A percentile compares a stretch with the other conserved stretches of the same genome.
phyloP scores from a whole-genome alignment of 148 eudicot genomes.

The Diospyros lotus region DNA sequence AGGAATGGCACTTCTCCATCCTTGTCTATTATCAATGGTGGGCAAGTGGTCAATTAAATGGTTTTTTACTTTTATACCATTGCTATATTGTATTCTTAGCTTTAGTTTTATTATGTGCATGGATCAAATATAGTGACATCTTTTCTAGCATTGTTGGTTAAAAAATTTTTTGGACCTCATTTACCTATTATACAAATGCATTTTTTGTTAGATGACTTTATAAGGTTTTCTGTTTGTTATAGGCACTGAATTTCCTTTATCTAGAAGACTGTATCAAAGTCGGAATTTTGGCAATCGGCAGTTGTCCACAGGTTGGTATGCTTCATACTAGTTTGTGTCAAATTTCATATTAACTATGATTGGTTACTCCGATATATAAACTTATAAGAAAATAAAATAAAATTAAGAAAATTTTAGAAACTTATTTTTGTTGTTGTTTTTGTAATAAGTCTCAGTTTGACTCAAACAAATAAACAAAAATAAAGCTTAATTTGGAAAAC shows the following conservation, averaged over 20 bases:
- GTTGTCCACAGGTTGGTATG: slow-evolving; percentile 34
- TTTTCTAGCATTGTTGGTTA: not conserved
- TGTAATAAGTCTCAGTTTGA: too few species aligned
- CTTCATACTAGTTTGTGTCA: slow-evolving; percentile 2
- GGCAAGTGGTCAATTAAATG: not conserved
- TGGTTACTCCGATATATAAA: not conserved
- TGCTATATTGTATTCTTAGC: not conserved
- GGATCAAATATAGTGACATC: not conserved
- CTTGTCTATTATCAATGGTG: not conserved
- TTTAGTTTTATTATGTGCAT: not conserved
- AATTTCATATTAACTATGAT: not conserved
- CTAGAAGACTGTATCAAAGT: slow-evolving; percentile 31
- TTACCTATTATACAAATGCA: not conserved
- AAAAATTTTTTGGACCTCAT: not conserved
- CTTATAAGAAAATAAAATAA: not conserved
- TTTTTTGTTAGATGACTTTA: slow-evolving; percentile 3
- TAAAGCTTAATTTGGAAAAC: too few species aligned
- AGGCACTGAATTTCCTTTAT: slow-evolving; percentile 34
- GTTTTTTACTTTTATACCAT: not conserved
- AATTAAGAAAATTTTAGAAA: too few species aligned
- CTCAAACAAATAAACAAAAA: too few species aligned
- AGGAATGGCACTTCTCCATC: not conserved
- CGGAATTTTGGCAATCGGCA: slow-evolving; percentile 25
- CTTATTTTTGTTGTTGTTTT: too few species aligned
- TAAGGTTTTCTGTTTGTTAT: not conserved